phyloP scores from a whole-genome alignment of 1,284 basidiomycete species.

The Rhizopogon hawkerae region DNA sequence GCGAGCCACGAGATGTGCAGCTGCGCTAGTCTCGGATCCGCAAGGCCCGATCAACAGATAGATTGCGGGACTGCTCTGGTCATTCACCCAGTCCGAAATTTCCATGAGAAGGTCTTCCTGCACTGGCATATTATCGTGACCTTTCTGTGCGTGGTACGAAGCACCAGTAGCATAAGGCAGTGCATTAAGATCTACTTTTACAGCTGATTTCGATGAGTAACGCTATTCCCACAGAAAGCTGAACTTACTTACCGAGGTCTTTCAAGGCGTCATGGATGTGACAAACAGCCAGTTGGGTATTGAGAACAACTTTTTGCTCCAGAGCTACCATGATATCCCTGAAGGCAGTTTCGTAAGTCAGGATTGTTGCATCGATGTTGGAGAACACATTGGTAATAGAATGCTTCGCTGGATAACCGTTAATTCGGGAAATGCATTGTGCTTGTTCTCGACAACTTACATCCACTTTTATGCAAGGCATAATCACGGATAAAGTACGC shows the following conservation, averaged over 20 bases:
- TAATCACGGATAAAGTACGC: constrained; percentile 16
- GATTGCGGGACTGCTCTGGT: neutral
- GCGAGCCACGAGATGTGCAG: constrained; percentile 7
- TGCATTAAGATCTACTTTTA: neutral
- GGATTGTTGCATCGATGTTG: constrained; percentile 1
- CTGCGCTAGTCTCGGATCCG: constrained; percentile 10
- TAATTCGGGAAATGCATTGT: neutral
- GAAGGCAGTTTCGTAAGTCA: neutral
- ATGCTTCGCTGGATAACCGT: neutral
- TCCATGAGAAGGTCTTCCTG: neutral
- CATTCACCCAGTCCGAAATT: neutral
- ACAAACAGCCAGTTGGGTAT: neutral
- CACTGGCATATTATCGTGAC: neutral
- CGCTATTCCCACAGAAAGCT: neutral
- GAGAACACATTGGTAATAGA: neutral
- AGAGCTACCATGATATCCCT: neutral
- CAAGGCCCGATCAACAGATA: constrained; percentile 7
- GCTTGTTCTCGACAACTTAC: neutral
- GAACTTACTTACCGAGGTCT: neutral
- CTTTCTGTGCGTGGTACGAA: neutral
- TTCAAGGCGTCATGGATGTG: neutral
- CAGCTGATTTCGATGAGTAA: neutral
- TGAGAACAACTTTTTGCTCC: neutral
- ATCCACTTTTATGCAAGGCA: constrained; percentile 7
- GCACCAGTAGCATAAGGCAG: constrained; percentile 1